phyloP scores from a whole-genome alignment of 2,329 filamentous ascomycete genomes.

The Penicillium sp. region DNA sequence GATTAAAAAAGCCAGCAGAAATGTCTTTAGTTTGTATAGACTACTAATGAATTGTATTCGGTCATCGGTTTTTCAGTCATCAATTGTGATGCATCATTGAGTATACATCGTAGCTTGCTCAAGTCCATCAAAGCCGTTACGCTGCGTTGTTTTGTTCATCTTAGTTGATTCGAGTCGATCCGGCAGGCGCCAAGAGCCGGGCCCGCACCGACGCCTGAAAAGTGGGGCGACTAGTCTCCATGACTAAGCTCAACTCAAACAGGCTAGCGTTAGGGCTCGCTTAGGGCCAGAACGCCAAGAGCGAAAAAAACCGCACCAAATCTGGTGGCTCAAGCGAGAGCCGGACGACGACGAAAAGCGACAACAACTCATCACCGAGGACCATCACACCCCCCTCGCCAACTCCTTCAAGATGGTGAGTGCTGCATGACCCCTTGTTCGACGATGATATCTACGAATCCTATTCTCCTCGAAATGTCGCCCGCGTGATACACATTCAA shows the following conservation, averaged over 20 bases:
- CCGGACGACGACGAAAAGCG: slow-evolving; percentile 38
- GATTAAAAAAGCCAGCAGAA: neutral
- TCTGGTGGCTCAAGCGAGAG: slow-evolving; percentile 31
- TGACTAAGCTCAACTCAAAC: slow-evolving; percentile 17
- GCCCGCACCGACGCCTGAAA: neutral
- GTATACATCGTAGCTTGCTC: no score
- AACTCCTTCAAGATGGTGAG: slow-evolving; percentile 48
- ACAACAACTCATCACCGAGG: slow-evolving; percentile 42
- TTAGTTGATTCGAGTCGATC: neutral
- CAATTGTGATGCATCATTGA: no score
- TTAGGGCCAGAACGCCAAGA: slow-evolving; percentile 40
- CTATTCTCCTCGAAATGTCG: slow-evolving; percentile 14
- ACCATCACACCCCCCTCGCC: slow-evolving; percentile 42
- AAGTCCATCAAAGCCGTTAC: no score
- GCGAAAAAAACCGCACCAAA: slow-evolving; percentile 42
- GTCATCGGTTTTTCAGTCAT: neutral
- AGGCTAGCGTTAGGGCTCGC: slow-evolving; percentile 43
- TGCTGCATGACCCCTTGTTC: slow-evolving; percentile 21
- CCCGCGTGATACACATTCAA: slow-evolving; percentile 11
- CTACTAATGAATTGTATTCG: neutral
- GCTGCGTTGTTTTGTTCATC: neutral
- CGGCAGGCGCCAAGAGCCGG: neutral
- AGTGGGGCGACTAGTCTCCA: neutral
- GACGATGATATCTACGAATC: slow-evolving; percentile 10
- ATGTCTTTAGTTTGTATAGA: neutral